These are phyloP conservation scores for Barnettozyma botsteinii DNA, from an alignment of 805 yeast genomes.

Conservation along the genomic window DNA sequence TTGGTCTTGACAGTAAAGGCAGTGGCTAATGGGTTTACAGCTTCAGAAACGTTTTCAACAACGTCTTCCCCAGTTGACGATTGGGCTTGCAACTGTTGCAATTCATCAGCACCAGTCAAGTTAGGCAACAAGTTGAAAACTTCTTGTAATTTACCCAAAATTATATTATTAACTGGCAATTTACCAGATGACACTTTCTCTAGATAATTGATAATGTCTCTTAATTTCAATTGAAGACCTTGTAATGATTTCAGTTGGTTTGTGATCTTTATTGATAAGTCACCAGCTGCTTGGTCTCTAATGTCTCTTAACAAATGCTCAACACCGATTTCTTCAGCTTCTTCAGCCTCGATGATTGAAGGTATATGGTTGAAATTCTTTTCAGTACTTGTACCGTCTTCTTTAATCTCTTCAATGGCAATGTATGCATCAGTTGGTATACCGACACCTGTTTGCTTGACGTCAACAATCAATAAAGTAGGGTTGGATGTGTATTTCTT, in stretches of 20 bases:
- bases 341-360: conserved; percentile 91
- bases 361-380: conserved; percentile 92
- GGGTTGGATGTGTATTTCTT: conserved; percentile 80
- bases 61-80: conserved; percentile 13
- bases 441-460: conserved; percentile 67
- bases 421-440: conserved; percentile 94
- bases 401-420: conserved; percentile 92
- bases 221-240: conserved; percentile 74
- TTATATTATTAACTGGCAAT: conserved; percentile 84
- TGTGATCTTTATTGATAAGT: conserved; percentile 78
- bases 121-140: conserved; percentile 91
- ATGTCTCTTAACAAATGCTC: conserved; percentile 93
- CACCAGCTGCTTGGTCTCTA: conserved; percentile 95
- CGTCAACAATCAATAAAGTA: conserved; percentile 83
- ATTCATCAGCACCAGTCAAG: conserved; percentile 38
- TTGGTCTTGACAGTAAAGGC: conserved; percentile 92
- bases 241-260: conserved; percentile 83
- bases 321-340: conserved; percentile 98
- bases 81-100: conserved; percentile 14
- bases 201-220: conserved; percentile 73
- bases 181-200: conserved; percentile 63
- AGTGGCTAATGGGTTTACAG: conserved; percentile 53
- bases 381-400: conserved; percentile 90
- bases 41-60: conserved; percentile 22
- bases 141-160: conserved; percentile 89